Evolutionary conservation across 192 early-diverging fungal species (phyloP).

Genomic region (Coemansia sp.): DNA sequence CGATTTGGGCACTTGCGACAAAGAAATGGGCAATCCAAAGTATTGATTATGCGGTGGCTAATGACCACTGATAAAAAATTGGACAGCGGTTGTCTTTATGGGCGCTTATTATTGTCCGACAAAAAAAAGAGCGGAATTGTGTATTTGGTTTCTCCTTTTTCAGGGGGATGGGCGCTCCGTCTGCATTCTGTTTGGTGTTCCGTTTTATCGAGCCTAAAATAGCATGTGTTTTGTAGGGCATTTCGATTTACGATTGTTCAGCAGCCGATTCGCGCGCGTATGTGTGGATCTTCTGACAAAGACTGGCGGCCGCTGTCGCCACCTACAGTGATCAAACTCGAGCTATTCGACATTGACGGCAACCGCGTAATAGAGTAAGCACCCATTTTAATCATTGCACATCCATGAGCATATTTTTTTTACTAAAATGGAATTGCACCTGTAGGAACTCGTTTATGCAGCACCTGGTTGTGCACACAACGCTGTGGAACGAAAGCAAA

Average conservation of each 20-base stretch:
- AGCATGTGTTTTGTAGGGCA: conserved; percentile 43
- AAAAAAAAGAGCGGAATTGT: background rate
- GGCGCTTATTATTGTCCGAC: background rate
- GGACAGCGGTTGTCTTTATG: background rate
- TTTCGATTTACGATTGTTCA: conserved; percentile 67
- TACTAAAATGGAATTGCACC: background rate
- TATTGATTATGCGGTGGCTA: background rate
- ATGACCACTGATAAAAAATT: background rate
- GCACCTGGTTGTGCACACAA: conserved; percentile 54
- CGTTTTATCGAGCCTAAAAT: background rate
- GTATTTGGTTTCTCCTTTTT: background rate
- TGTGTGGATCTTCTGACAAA: conserved; percentile 83
- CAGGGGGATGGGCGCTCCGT: no score
- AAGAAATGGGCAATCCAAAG: background rate
- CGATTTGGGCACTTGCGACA: background rate
- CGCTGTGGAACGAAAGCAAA: conserved; percentile 35
- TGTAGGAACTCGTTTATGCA: conserved; percentile 40
- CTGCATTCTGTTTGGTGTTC: background rate
- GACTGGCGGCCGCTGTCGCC: conserved; percentile 78
- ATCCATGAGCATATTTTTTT: background rate
- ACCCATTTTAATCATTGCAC: no score
- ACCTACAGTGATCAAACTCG: conserved; percentile 70
- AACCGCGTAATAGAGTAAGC: conserved; percentile 40
- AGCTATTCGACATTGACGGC: conserved; percentile 59
- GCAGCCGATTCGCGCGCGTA: conserved; percentile 72